Evolutionary conservation across 2,329 filamentous ascomycete genomes (phyloP).

Genomic region (Didymella segeticola): DNA sequence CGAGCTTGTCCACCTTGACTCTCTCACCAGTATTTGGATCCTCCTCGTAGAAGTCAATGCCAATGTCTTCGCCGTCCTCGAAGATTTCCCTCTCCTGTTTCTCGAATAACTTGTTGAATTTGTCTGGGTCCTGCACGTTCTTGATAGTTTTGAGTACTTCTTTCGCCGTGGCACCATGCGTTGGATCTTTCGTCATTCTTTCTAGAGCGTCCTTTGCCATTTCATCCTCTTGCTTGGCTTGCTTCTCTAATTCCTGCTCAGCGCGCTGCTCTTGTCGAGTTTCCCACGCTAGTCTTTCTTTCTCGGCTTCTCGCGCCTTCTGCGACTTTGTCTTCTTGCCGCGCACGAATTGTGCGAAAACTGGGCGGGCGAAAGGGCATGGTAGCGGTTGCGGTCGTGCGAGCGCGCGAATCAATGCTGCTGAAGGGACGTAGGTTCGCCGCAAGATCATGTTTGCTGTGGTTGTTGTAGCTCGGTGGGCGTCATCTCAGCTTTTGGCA

Average conservation of each 20-base stretch:
- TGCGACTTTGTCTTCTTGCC: conserved; percentile 30
- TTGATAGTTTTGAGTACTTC: background rate
- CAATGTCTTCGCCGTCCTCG: conserved; percentile 27
- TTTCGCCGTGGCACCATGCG: background rate
- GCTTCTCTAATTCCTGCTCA: background rate
- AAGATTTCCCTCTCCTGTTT: background rate
- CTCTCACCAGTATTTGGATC: conserved; percentile 34
- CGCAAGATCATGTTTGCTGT: conserved; percentile 9
- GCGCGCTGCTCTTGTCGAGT: background rate
- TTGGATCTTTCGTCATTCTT: background rate
- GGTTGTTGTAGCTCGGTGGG: background rate
- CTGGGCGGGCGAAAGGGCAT: conserved; percentile 28
- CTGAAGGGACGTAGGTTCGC: conserved; percentile 36
- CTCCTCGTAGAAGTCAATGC: conserved; percentile 40
- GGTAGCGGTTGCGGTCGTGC: conserved; percentile 25
- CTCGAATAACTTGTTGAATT: conserved; percentile 11
- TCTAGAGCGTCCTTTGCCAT: background rate
- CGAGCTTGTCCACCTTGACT: conserved; percentile 32
- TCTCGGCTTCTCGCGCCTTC: conserved; percentile 16
- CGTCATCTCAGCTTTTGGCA: conserved; percentile 18
- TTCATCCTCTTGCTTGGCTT: background rate
- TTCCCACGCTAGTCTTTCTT: background rate
- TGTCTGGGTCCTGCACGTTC: background rate
- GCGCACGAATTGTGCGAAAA: conserved; percentile 27
- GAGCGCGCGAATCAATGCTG: conserved; percentile 34